Base-by-base conservation (phyloP, 495 filamentous ascomycete species). In the Daldinia loculata region DNA sequence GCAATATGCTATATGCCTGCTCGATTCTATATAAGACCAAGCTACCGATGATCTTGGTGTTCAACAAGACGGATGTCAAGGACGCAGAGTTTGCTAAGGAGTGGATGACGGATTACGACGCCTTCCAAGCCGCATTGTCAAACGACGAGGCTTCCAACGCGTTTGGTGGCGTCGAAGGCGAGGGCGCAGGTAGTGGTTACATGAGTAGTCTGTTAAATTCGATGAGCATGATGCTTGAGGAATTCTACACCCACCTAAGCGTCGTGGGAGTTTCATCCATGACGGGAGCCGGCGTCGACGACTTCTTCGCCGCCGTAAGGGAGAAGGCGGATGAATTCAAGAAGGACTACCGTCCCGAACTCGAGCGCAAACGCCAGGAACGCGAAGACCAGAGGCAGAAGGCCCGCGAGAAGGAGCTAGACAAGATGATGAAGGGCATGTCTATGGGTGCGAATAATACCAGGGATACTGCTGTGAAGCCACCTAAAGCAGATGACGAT, bases 51-150 rank as follows among this genome's bases (percentile, higher is more conserved):
- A 95, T 99, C 24, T 79, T 99, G 15, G 95, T 98, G 3, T 98
- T 98, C 84, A 99, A 99, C 82, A 99, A 99, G 83, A 97, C 94
- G 0, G 95, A 99, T 77, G 92, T 95, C 6, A 90, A 95, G 76
- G 92, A 95, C 74, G 93, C 94, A 3, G 86, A 85, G 22, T 97
- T 97, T 73, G 95, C 93, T 8, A 96, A 97, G 83, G 94, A 98
- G 78, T 99, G 95, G 95, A 99, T 99, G 95, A 97, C 94, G 17
- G 94, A 99, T 76, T 98, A 96, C 74, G 95, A 98, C 69, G 89
- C 92, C 14, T 99, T 99, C 80, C 96, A 98, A 79, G 87, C 86
- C 32, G 95, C 95, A 41, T 80, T 99, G 34, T 84, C 88, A 38
- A 79, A 86, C 56, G 94, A 97, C 78, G 92, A 98, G 80, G 89